Conservation (phyloP, 306 rosid species). For the Malus fusca region DNA sequence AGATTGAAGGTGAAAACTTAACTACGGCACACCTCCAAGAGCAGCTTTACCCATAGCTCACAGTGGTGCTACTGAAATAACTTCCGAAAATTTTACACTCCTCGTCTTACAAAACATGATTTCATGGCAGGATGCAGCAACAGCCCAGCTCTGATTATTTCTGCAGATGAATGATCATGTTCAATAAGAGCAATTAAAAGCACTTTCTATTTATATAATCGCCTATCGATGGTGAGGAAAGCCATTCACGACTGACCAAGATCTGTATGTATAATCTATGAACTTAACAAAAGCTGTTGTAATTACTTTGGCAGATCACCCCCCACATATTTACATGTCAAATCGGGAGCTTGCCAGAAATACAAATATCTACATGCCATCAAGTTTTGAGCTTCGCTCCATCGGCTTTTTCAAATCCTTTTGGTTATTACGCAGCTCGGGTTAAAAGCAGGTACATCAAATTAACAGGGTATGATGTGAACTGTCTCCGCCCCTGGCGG, state of each 20-base stretch:
- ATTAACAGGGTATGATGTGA: not conserved
- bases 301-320: not conserved
- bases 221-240: not conserved
- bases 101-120: no score
- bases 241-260: not conserved
- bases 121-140: no score
- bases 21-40: no score
- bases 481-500: not conserved
- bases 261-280: not conserved
- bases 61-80: no score
- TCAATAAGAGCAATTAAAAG: no score
- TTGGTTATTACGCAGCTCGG: not conserved
- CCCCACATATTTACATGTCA: conserved; percentile 11
- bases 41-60: no score
- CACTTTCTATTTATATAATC: no score
- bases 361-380: conserved; percentile 6
- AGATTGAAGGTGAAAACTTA: no score
- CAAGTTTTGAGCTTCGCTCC: conserved; percentile 1
- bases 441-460: not conserved
- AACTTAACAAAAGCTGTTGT: not conserved
- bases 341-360: not conserved
- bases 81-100: no score
- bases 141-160: no score
- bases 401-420: not conserved
- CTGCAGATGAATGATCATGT: no score